Evolutionary conservation across 768 basidiomycete genomes (phyloP).

Genomic region (Calocera cornea): DNA sequence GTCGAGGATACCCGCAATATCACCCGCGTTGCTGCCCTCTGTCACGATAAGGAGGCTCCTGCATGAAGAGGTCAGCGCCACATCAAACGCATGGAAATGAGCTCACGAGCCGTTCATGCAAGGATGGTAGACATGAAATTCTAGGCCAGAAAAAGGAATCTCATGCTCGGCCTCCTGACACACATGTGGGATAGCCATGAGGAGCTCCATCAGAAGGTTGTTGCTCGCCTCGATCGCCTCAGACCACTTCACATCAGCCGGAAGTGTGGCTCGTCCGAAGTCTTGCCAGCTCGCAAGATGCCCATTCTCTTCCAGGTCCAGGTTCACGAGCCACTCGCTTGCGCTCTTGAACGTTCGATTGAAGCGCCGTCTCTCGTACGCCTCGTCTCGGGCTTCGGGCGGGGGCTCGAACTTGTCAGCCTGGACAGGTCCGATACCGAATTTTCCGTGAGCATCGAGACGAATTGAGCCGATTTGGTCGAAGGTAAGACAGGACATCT

Average conservation of each 20-base stretch:
- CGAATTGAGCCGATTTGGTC: not conserved
- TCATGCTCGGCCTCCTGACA: not conserved
- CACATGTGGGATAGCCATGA: not conserved
- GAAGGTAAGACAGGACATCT: not conserved
- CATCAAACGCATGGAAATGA: not conserved
- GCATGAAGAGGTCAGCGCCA: not conserved
- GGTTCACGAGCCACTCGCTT: not conserved
- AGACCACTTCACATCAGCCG: not conserved
- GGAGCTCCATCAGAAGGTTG: not conserved
- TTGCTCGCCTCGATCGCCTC: not conserved
- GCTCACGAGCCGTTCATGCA: not conserved
- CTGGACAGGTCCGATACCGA: not conserved
- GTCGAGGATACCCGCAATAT: not conserved
- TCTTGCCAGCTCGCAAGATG: not conserved
- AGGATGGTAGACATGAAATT: not conserved
- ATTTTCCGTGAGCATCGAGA: not conserved
- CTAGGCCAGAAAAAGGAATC: not conserved
- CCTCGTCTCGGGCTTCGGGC: not conserved
- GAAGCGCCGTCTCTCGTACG: not conserved
- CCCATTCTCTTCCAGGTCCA: not conserved
- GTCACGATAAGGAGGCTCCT: not conserved
- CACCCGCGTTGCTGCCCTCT: not conserved
- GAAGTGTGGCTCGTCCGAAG: not conserved
- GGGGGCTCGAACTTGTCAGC: not conserved
- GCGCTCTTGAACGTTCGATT: not conserved